A percentile compares a stretch with the other conserved stretches of the same genome.
These are phyloP conservation scores for Aristolochia contorta DNA, from an alignment of 164 flowering plant species.

Conservation along the genomic window DNA sequence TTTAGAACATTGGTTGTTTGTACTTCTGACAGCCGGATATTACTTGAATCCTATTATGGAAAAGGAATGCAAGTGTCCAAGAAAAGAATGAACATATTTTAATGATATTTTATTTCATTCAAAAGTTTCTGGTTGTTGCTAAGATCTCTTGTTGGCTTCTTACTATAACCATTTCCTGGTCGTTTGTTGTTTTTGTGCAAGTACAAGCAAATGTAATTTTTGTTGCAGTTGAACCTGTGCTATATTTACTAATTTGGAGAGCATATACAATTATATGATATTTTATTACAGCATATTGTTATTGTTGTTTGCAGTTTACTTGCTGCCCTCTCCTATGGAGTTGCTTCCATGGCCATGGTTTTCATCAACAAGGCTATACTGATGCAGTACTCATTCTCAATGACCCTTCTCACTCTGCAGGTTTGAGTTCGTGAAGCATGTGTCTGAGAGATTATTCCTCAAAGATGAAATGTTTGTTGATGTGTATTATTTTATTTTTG, in stretches of 20 bases:
- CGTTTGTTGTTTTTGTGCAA: background rate
- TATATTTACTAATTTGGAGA: background rate
- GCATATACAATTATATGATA: background rate
- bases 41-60: too few relatives aligned
- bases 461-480: too few relatives aligned
- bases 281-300: background rate
- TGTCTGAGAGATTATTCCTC: too few relatives aligned
- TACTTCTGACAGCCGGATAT: background rate
- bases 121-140: background rate
- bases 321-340: conserved; percentile 87
- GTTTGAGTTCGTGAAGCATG: conserved; percentile 18
- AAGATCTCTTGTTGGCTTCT: background rate
- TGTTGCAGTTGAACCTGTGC: background rate
- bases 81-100: too few relatives aligned
- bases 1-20: too few relatives aligned
- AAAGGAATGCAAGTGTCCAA: too few relatives aligned
- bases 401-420: conserved; percentile 92
- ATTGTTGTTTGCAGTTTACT: conserved; percentile 39
- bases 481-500: background rate
- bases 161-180: background rate
- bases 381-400: conserved; percentile 82
- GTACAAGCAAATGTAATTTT: too few relatives aligned
- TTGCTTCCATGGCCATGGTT: conserved; percentile 98
- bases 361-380: conserved; percentile 91
- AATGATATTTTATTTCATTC: too few relatives aligned